Evolutionary conservation across 345 rosid species (phyloP).

Genomic region (Capsella bursapastoris): DNA sequence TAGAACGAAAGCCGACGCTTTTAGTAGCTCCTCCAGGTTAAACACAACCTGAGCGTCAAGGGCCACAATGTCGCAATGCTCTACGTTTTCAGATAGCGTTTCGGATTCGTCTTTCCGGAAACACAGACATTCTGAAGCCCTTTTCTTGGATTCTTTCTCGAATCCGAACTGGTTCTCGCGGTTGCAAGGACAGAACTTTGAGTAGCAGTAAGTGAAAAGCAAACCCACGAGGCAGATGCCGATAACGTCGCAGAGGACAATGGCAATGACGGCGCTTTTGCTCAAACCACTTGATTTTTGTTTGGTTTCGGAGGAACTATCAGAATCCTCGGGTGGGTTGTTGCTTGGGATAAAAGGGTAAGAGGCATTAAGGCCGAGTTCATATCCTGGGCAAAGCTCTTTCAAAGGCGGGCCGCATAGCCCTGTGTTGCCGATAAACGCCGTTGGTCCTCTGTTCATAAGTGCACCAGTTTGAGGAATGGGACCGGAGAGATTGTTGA

Average conservation of each 20-base stretch:
- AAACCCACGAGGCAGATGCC: slow-evolving; percentile 89
- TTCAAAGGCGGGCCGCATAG: slow-evolving; percentile 95
- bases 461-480: slow-evolving; percentile 96
- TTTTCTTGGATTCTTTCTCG: slow-evolving; percentile 65
- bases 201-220: slow-evolving; percentile 84
- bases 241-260: slow-evolving; percentile 76
- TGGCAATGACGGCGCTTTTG: slow-evolving; percentile 64
- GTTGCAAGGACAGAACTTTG: slow-evolving; percentile 59
- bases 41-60: slow-evolving; percentile 79
- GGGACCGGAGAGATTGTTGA: slow-evolving; percentile 86
- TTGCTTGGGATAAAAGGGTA: slow-evolving; percentile 76
- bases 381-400: slow-evolving; percentile 64
- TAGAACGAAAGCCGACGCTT: slow-evolving; percentile 93
- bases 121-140: slow-evolving; percentile 63
- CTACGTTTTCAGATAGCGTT: slow-evolving; percentile 72
- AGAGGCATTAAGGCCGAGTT: slow-evolving; percentile 59
- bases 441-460: slow-evolving; percentile 93
- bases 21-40: slow-evolving; percentile 89
- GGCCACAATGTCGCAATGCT: slow-evolving; percentile 80
- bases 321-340: slow-evolving; percentile 51
- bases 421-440: slow-evolving; percentile 84
- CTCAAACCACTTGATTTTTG: slow-evolving; percentile 65
- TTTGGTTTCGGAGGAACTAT: slow-evolving; percentile 43
- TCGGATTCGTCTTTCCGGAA: slow-evolving; percentile 84
- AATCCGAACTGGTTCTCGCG: slow-evolving; percentile 53